phyloP scores from a whole-genome alignment of 2,329 filamentous ascomycete species.

The Alternaria alternata region DNA sequence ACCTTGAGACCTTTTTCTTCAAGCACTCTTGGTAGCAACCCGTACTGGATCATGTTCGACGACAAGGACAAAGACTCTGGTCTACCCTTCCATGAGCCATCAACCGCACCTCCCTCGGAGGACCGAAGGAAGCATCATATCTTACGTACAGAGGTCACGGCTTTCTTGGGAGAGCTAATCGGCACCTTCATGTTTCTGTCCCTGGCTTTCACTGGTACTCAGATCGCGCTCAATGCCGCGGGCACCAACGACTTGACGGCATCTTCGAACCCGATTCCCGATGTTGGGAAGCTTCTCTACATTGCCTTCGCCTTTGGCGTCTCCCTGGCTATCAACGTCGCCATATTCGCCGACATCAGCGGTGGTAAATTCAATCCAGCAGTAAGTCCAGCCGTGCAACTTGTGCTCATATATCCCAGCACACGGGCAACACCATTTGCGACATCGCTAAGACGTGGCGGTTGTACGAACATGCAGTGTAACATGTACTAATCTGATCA shows the following conservation, averaged over 20 bases:
- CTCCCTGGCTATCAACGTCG: constrained; percentile 48
- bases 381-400: constrained; percentile 32
- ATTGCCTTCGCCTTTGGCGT: constrained; percentile 46
- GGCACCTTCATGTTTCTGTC: constrained; percentile 58
- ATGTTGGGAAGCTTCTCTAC: constrained; percentile 46
- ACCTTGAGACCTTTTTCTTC: constrained; percentile 6
- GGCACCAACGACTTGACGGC: constrained; percentile 38
- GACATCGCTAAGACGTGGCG: not conserved
- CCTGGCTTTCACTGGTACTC: constrained; percentile 47
- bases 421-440: constrained; percentile 32
- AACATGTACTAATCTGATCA: constrained; percentile 8
- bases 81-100: constrained; percentile 26
- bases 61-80: constrained; percentile 11
- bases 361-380: constrained; percentile 37
- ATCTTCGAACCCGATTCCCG: constrained; percentile 17
- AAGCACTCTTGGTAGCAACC: constrained; percentile 1
- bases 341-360: constrained; percentile 48
- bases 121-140: constrained; percentile 2
- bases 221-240: constrained; percentile 58
- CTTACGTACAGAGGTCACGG: constrained; percentile 30
- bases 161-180: constrained; percentile 54
- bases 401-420: constrained; percentile 1
- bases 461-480: not conserved
- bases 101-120: constrained; percentile 14
- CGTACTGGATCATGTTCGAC: constrained; percentile 17